A percentile compares a stretch with the other conserved stretches of the same genome.
Evolutionary conservation across 1,139 yeast genomes (phyloP).

Genomic region (Fermentozyma sake): DNA sequence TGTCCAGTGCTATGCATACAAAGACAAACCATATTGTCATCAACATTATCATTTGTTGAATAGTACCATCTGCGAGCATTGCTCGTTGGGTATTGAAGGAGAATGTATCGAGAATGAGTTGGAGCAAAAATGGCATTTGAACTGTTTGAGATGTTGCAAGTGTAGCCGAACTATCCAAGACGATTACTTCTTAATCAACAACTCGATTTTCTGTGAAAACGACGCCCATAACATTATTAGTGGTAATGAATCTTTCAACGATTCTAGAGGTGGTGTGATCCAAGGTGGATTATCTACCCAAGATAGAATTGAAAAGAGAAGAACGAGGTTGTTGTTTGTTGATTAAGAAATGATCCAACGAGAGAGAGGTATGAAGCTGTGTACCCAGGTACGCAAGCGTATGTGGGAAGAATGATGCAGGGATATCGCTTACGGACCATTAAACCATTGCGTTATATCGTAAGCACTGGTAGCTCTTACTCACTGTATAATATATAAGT

Average conservation of each 20-base stretch:
- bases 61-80: conserved; percentile 67
- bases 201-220: conserved; percentile 47
- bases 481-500: too few species aligned
- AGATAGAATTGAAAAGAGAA: conserved; percentile 42
- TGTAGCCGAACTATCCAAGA: conserved; percentile 45
- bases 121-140: conserved; percentile 60
- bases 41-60: conserved; percentile 76
- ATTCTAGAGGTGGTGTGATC: conserved; percentile 18
- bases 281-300: conserved; percentile 21
- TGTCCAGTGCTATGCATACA: conserved; percentile 72
- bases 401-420: too few species aligned
- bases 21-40: conserved; percentile 79
- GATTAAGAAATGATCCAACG: conserved; percentile 22
- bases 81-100: conserved; percentile 83
- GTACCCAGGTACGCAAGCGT: too few species aligned
- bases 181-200: conserved; percentile 57
- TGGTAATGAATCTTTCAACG: conserved; percentile 19
- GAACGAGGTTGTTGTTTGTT: conserved; percentile 38
- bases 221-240: conserved; percentile 30
- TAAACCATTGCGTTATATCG: too few species aligned
- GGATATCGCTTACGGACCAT: too few species aligned
- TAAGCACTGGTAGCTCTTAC: too few species aligned
- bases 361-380: too few species aligned
- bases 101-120: conserved; percentile 78
- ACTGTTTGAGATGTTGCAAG: conserved; percentile 55